Percentiles rank a stretch among this genome's conserved stretches.
These are phyloP conservation scores for Digitaria exilis DNA, from an alignment of 202 grass and related monocot genomes.

Conservation along the genomic window DNA sequence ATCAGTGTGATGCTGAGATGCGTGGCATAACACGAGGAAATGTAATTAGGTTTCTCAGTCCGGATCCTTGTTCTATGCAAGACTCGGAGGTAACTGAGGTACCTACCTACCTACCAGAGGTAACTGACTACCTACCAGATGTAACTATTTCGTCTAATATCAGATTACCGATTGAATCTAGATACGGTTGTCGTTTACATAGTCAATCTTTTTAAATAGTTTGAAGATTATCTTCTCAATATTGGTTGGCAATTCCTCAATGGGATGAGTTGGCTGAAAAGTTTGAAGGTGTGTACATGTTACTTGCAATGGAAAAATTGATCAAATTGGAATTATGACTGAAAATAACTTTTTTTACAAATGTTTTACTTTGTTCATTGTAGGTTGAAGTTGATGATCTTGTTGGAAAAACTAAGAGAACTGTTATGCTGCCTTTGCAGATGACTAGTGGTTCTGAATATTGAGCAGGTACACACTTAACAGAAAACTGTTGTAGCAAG, in stretches of 20 bases:
- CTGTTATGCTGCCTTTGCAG: not conserved
- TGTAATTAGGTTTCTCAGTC: not conserved
- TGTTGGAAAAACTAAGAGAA: not conserved
- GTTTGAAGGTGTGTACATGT: not conserved
- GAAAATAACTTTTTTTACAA: not conserved
- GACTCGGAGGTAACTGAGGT: not conserved
- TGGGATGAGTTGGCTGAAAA: not conserved
- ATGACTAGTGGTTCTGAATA: not conserved
- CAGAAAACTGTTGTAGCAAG: not conserved
- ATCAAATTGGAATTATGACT: conserved; percentile 9
- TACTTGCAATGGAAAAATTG: not conserved
- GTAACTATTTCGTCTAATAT: not conserved
- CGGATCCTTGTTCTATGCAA: not conserved
- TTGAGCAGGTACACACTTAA: not conserved
- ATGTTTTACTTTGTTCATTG: conserved; percentile 13
- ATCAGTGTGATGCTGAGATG: not conserved
- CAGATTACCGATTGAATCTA: not conserved
- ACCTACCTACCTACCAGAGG: too few relatives aligned
- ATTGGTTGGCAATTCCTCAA: not conserved
- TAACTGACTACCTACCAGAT: not conserved
- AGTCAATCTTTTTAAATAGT: not conserved
- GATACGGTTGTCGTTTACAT: not conserved
- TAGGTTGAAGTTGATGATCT: conserved; percentile 18
- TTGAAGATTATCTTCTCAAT: conserved; percentile 12
- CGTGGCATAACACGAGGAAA: not conserved